A percentile compares a stretch with the other conserved stretches of the same genome.
phyloP scores from a whole-genome alignment of 2,329 filamentous ascomycete genomes.

The Cadophora gregata region DNA sequence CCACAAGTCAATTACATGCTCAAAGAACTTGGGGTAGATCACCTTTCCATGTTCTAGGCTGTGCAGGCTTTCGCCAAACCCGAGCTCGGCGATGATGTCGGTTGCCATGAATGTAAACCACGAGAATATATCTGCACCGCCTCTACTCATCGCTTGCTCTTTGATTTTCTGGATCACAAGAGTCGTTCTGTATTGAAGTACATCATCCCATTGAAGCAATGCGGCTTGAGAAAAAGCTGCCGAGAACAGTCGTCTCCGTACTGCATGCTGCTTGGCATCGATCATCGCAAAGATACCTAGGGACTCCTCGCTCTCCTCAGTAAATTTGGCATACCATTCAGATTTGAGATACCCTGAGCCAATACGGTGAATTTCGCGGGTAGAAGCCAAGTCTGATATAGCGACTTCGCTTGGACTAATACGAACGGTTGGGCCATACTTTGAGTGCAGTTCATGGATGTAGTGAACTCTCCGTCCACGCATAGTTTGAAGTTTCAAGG shows the following conservation, averaged over 20 bases:
- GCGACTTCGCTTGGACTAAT: slow-evolving; percentile 47
- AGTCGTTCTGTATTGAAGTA: background rate
- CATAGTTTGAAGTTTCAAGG: slow-evolving; percentile 21
- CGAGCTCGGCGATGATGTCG: slow-evolving; percentile 3
- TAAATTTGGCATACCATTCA: slow-evolving; percentile 40
- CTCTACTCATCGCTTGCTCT: background rate
- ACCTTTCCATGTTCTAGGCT: slow-evolving; percentile 7
- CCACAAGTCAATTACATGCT: background rate
- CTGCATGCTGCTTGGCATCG: slow-evolving; percentile 49
- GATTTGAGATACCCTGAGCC: slow-evolving; percentile 46
- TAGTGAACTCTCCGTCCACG: slow-evolving; percentile 28
- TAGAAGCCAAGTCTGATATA: slow-evolving; percentile 48
- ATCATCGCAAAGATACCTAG: slow-evolving; percentile 49
- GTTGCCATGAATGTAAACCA: slow-evolving; percentile 12
- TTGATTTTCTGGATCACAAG: slow-evolving; percentile 4
- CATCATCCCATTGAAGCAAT: slow-evolving; percentile 8
- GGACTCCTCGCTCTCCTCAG: slow-evolving; percentile 16
- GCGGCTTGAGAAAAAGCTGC: slow-evolving; percentile 32
- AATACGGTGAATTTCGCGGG: slow-evolving; percentile 46
- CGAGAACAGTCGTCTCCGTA: slow-evolving; percentile 51
- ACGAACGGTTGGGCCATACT: slow-evolving; percentile 24
- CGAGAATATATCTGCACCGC: slow-evolving; percentile 2
- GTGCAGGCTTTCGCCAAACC: slow-evolving; percentile 4
- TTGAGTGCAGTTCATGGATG: slow-evolving; percentile 25
- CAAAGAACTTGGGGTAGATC: background rate